Conservation (phyloP, 139 green algal genomes). For the Mesotaenium endlicherianum region DNA sequence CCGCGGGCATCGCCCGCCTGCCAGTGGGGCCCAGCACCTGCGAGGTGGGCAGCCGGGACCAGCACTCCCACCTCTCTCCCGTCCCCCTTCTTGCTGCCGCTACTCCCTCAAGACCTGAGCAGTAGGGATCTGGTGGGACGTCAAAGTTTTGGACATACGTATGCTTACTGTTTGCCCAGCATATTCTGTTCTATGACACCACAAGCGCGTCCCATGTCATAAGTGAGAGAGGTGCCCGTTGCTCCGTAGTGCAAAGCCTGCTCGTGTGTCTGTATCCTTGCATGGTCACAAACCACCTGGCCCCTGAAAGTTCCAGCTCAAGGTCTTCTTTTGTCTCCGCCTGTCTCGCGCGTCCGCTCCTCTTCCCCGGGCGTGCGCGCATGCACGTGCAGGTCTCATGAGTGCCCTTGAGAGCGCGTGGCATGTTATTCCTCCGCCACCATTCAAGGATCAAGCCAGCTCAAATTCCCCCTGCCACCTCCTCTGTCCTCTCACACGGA, state of each 20-base stretch:
- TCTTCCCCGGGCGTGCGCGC: no score
- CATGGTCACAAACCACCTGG: no score
- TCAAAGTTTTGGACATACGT: neutral
- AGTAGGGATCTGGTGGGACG: no score
- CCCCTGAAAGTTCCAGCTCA: no score
- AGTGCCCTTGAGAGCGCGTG: neutral
- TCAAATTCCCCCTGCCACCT: neutral
- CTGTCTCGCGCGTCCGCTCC: no score
- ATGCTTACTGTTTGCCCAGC: neutral
- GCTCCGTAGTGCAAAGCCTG: no score
- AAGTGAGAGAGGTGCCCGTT: neutral
- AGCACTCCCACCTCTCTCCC: neutral
- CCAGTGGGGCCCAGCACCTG: neutral
- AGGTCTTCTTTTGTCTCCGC: no score
- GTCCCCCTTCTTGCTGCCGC: neutral
- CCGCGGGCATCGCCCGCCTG: neutral
- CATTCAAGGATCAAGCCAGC: neutral
- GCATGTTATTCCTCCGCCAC: neutral
- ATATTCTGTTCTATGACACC: neutral
- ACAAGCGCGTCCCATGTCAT: neutral
- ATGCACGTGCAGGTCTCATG: no score
- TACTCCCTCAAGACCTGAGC: no score
- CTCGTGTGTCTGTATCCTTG: no score
- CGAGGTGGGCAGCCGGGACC: neutral
- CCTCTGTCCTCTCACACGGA: neutral